These are phyloP conservation scores for Mycena vitilis DNA, from an alignment of 768 basidiomycete species.

Conservation along the genomic window DNA sequence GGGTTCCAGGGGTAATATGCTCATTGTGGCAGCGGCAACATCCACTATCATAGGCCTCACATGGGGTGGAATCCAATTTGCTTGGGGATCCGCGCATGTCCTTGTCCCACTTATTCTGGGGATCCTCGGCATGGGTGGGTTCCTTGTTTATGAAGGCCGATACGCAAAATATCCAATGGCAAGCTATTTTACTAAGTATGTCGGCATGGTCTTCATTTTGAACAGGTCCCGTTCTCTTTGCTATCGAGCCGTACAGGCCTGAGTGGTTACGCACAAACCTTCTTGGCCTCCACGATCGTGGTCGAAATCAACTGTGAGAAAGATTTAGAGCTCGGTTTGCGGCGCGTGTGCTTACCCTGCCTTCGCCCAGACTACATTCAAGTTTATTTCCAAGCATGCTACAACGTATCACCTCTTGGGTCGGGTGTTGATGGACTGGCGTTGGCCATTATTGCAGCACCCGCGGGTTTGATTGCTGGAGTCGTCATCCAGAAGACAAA, in stretches of 20 bases:
- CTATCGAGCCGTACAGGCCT: neutral
- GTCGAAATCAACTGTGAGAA: neutral
- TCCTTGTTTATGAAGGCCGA: constrained; percentile 53
- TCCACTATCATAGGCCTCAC: constrained; percentile 36
- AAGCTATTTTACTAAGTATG: neutral
- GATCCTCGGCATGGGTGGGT: constrained; percentile 47
- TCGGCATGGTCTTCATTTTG: constrained; percentile 9
- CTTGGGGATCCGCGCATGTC: too few relatives aligned
- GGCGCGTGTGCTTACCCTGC: neutral
- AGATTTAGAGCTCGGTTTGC: neutral
- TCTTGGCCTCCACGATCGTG: neutral
- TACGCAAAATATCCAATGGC: constrained; percentile 44
- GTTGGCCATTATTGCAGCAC: constrained; percentile 1
- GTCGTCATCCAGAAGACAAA: neutral
- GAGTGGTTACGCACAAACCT: neutral
- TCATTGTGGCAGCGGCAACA: constrained; percentile 51
- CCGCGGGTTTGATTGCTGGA: constrained; percentile 1
- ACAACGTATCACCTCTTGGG: constrained; percentile 43
- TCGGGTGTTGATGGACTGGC: constrained; percentile 43
- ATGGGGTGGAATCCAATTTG: too few relatives aligned
- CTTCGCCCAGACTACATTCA: constrained; percentile 49
- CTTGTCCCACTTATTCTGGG: constrained; percentile 46
- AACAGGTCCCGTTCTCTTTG: neutral
- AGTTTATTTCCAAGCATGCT: constrained; percentile 57
- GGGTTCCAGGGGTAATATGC: constrained; percentile 51